Percentiles rank a stretch among this genome's conserved stretches.
phyloP scores from a whole-genome alignment of 441 rosid genomes.

The Cnidoscolus chayamansa region DNA sequence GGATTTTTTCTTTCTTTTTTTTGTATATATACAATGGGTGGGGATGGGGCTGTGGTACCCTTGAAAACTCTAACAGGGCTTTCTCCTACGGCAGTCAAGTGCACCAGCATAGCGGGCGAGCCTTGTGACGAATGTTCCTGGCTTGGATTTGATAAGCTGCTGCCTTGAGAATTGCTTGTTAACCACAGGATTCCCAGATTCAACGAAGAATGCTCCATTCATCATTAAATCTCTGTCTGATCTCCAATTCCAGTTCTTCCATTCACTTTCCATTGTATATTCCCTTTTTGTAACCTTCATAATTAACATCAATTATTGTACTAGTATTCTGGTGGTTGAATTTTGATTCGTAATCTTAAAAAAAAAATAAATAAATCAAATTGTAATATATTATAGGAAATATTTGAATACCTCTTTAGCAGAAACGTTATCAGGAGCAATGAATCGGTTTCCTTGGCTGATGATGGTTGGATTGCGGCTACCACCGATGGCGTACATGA shows the following conservation, averaged over 20 bases:
- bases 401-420: constrained; percentile 8
- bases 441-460: constrained; percentile 74
- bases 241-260: constrained; percentile 52
- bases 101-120: constrained; percentile 51
- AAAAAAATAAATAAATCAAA: too few relatives aligned
- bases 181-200: constrained; percentile 35
- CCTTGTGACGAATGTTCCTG: constrained; percentile 34
- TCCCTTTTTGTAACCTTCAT: constrained; percentile 52
- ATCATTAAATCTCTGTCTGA: constrained; percentile 46
- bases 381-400: too few relatives aligned
- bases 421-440: constrained; percentile 39
- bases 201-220: constrained; percentile 50
- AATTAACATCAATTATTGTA: not conserved
- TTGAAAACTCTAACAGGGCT: not conserved
- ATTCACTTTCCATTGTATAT: constrained; percentile 27
- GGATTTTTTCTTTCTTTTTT: not conserved
- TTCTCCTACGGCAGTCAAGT: constrained; percentile 28
- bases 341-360: too few relatives aligned
- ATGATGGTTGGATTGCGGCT: constrained; percentile 56
- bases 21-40: not conserved
- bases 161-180: constrained; percentile 15
- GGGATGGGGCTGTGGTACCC: not conserved
- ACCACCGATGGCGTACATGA: constrained; percentile 74
- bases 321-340: not conserved
- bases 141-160: constrained; percentile 34